Conservation (phyloP, 1,139 yeast species). For the Torulaspora globosa region DNA sequence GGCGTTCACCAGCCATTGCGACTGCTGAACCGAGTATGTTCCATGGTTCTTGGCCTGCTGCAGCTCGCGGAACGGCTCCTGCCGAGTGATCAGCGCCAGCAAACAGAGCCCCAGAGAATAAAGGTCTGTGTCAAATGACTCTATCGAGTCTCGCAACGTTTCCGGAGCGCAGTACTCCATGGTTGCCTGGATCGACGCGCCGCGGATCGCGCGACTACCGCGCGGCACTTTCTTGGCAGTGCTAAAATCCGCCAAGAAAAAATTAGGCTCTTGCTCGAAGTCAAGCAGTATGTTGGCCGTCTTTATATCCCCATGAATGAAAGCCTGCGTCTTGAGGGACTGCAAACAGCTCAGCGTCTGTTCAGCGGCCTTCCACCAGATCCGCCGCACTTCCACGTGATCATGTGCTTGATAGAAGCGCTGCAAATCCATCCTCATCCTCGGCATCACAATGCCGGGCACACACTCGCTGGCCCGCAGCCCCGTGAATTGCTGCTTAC, state of each 20-base stretch:
- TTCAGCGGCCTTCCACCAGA: conserved; percentile 17
- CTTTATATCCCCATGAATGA: conserved; percentile 25
- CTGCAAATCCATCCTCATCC: conserved; percentile 15
- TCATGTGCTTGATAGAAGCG: conserved; percentile 7
- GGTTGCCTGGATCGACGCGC: conserved; percentile 15
- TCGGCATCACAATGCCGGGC: conserved; percentile 19
- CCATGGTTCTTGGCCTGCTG: conserved; percentile 8
- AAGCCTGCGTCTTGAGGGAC: conserved; percentile 13
- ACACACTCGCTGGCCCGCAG: conserved; percentile 19
- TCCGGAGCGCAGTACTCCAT: conserved; percentile 25
- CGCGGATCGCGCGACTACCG: conserved; percentile 2
- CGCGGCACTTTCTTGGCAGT: conserved; percentile 6
- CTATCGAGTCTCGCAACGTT: conserved; percentile 6
- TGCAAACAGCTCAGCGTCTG: conserved; percentile 14
- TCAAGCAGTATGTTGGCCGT: conserved; percentile 21
- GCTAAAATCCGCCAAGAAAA: conserved; percentile 21
- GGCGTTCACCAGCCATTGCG: conserved; percentile 25
- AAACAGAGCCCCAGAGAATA: conserved; percentile 25
- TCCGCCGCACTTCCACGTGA: not conserved
- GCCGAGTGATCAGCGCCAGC: conserved; percentile 18
- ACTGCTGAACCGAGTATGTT: conserved; percentile 16
- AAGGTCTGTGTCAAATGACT: conserved; percentile 16
- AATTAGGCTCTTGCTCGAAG: conserved; percentile 3
- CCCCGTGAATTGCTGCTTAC: conserved; percentile 14
- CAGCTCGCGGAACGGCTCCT: conserved; percentile 22